phyloP scores from a whole-genome alignment of 106 monocot species.

The Triglochin maritima region DNA sequence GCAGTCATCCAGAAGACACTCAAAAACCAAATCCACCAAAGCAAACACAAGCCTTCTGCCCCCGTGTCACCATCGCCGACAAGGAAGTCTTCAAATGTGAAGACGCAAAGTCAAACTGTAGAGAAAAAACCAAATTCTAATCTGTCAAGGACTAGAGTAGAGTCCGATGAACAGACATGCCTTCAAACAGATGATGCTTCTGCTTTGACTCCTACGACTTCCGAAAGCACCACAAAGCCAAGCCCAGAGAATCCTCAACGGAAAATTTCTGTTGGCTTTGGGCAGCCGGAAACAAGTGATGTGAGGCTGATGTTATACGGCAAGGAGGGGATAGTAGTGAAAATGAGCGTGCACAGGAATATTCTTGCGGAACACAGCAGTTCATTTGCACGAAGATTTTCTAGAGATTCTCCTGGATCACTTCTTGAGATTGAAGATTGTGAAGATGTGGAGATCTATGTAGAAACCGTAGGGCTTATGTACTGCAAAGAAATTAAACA shows the following conservation, averaged over 20 bases:
- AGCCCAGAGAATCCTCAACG: conserved; percentile 31
- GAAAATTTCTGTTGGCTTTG: conserved; percentile 90
- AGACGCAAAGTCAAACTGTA: conserved; percentile 17
- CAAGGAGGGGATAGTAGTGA: conserved; percentile 76
- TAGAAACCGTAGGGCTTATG: conserved; percentile 93
- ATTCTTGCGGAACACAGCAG: conserved; percentile 63
- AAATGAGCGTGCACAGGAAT: conserved; percentile 78
- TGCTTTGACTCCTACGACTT: conserved; percentile 8
- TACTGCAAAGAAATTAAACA: conserved; percentile 84
- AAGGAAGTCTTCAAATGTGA: conserved; percentile 40
- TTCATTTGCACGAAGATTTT: conserved; percentile 61
- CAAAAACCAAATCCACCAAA: conserved; percentile 55
- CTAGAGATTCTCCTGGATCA: conserved; percentile 39
- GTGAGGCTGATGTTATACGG: conserved; percentile 74
- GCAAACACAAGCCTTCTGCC: conserved; percentile 29
- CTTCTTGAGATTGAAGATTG: conserved; percentile 64
- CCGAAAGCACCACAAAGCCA: conserved; percentile 31
- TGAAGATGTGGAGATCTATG: conserved; percentile 98
- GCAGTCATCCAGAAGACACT: conserved; percentile 80
- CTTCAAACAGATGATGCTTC: conserved; percentile 17
- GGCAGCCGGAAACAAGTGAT: conserved; percentile 71
- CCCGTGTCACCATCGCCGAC: conserved; percentile 12
- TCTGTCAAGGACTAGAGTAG: conserved; percentile 25
- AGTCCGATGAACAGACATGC: conserved; percentile 48
- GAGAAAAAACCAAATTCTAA: conserved; percentile 38